Evolutionary conservation across 345 rosid genomes (phyloP).

Genomic region (Eucalyptus regnans): DNA sequence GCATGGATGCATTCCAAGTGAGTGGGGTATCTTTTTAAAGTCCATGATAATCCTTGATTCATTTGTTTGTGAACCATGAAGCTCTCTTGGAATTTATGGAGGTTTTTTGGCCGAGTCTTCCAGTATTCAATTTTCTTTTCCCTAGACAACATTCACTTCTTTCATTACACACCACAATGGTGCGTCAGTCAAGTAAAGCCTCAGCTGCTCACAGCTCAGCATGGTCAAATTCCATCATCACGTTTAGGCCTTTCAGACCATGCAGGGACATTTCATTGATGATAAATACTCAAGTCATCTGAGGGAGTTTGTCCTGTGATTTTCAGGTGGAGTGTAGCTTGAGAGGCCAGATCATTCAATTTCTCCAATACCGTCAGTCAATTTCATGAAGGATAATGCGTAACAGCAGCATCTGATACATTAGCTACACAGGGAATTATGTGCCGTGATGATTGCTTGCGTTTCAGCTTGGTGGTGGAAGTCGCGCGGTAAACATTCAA

Average conservation of each 20-base stretch:
- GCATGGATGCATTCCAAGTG: neutral
- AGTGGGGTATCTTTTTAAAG: neutral
- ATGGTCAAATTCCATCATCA: neutral
- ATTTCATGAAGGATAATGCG: neutral
- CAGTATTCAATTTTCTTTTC: neutral
- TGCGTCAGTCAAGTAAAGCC: neutral
- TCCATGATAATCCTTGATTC: neutral
- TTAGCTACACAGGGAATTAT: neutral
- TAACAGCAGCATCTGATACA: neutral
- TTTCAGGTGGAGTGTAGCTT: conserved; percentile 69
- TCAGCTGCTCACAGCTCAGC: neutral
- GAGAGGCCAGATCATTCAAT: conserved; percentile 52
- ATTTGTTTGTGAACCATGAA: neutral
- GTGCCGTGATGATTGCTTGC: neutral
- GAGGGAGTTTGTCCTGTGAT: neutral
- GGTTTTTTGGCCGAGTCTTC: neutral
- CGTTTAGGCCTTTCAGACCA: neutral
- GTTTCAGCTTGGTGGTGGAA: neutral
- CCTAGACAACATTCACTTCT: neutral
- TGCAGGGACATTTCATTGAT: neutral
- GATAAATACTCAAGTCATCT: neutral
- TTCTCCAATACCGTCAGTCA: neutral
- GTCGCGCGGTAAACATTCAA: neutral
- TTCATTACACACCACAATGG: neutral
- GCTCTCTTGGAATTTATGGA: neutral